Conservation (phyloP, 2,329 filamentous ascomycete genomes). For the Ophiostoma tasmaniense region DNA sequence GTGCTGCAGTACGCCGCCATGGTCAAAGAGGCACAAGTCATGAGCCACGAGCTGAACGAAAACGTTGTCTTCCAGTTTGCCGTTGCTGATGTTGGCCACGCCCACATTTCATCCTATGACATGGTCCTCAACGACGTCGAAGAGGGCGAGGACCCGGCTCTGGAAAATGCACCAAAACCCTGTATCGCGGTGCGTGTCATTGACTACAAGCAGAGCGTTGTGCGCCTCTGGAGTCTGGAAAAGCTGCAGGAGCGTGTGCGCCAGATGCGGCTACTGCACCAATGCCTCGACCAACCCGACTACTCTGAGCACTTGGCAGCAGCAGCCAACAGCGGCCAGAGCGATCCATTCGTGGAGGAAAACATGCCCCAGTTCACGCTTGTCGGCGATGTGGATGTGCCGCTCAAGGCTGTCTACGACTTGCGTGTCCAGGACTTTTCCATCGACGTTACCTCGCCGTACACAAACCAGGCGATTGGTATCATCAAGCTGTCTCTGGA, state of each 20-base stretch:
- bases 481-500: constrained; percentile 87
- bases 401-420: constrained; percentile 86
- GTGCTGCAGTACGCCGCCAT: constrained; percentile 80
- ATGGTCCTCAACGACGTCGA: constrained; percentile 86
- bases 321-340: constrained; percentile 51
- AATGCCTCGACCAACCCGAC: constrained; percentile 91
- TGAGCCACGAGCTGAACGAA: constrained; percentile 95
- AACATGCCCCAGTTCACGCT: constrained; percentile 90
- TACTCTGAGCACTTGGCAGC: constrained; percentile 80
- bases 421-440: constrained; percentile 89
- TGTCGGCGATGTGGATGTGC: constrained; percentile 86
- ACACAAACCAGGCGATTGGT: constrained; percentile 82
- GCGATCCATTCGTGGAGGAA: constrained; percentile 69
- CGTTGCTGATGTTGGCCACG: constrained; percentile 80
- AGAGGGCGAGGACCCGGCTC: constrained; percentile 72
- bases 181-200: constrained; percentile 86
- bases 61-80: constrained; percentile 91
- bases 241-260: constrained; percentile 82
- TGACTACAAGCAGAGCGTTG: constrained; percentile 77
- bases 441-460: constrained; percentile 83
- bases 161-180: constrained; percentile 77
- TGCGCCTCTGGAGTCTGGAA: constrained; percentile 89
- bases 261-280: constrained; percentile 92
- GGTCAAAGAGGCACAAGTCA: constrained; percentile 92
- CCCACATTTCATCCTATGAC: constrained; percentile 88